phyloP scores from a whole-genome alignment of 2,329 filamentous ascomycete genomes.

The Coleophoma eucalyptorum region DNA sequence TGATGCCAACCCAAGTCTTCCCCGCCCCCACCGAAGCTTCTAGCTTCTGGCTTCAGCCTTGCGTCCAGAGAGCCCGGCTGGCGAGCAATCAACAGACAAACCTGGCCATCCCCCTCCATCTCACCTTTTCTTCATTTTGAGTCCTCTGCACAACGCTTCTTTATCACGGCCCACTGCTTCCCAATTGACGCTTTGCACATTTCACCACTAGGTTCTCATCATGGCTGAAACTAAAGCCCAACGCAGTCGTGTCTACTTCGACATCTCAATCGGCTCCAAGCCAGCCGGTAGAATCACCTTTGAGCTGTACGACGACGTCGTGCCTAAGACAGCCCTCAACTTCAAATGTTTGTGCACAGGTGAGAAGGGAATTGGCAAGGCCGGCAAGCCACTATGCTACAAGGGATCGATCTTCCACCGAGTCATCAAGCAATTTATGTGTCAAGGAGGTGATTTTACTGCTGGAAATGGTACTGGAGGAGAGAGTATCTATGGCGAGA shows the following conservation, averaged over 20 bases:
- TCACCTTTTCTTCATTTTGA: no score
- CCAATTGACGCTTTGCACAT: not conserved
- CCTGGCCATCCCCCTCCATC: no score
- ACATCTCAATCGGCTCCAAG: constrained; percentile 76
- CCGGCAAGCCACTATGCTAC: constrained; percentile 85
- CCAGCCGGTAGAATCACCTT: constrained; percentile 77
- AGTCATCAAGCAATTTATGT: constrained; percentile 99
- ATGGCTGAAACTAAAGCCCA: constrained; percentile 29
- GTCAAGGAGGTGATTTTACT: constrained; percentile 96
- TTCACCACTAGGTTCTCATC: constrained; percentile 14
- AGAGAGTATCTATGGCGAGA: constrained; percentile 95
- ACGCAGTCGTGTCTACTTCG: constrained; percentile 80
- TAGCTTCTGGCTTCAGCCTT: no score
- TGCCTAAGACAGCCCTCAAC: constrained; percentile 95
- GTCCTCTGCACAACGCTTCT: not conserved
- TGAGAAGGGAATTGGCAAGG: constrained; percentile 81
- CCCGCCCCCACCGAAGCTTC: no score
- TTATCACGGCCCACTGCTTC: constrained; percentile 18
- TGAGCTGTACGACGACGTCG: constrained; percentile 73
- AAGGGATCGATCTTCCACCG: constrained; percentile 93
- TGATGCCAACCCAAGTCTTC: no score
- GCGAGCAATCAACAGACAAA: no score
- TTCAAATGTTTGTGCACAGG: constrained; percentile 93
- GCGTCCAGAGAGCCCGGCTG: no score
- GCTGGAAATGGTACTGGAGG: constrained; percentile 91